Evolutionary conservation across 495 filamentous ascomycete species (phyloP), one percentile per base, ranked within the genome.

Genomic region (Trichoderma reesei): DNA sequence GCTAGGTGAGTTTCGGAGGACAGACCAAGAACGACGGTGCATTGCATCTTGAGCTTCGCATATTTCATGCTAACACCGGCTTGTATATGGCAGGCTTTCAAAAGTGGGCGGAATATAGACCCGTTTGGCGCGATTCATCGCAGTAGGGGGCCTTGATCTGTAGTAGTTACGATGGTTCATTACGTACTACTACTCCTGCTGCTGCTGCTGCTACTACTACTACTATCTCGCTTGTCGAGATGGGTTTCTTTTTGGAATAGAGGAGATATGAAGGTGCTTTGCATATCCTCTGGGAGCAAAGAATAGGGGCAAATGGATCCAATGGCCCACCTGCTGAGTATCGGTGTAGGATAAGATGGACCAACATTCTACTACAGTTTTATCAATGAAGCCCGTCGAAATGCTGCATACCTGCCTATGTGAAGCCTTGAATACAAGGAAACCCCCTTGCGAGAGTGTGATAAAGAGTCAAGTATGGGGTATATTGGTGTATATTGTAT

Each of bases 101-200:
- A 65, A 78, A 79, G 67, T 81, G 78, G 78, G 76, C 77, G 36
- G 74, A 69, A 66, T 81, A 81, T 67, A 72, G 72, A 71, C 78
- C 80, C 41, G 67, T 77, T 48, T 81, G 78, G 78, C 72, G 73
- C 59, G 68, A 72, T 63, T 68, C 72, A 31, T 76, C n/a, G 6
- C 20, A 9, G 46, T 56, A 33, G 6, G 8, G 31, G 20, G 8
- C 10, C 4, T 13, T 33, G 18, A 9, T 56, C 26, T 33, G 31
- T 16, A 16, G 26, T 3, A 16, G 7, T 33, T 56, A 33, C 1
- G 31, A 16, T 5, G 31, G 34, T 36, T 20, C 11, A 11, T 39
- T 39, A 39, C 11, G 38, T 3, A 6, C 11, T 39, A 2, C 38
- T 39, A 3, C 6, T 39, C 1, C 38, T 39, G 38, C 26, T 26